Evolutionary conservation across 495 filamentous ascomycete genomes (phyloP).

Genomic region (Penicillium goetzii): DNA sequence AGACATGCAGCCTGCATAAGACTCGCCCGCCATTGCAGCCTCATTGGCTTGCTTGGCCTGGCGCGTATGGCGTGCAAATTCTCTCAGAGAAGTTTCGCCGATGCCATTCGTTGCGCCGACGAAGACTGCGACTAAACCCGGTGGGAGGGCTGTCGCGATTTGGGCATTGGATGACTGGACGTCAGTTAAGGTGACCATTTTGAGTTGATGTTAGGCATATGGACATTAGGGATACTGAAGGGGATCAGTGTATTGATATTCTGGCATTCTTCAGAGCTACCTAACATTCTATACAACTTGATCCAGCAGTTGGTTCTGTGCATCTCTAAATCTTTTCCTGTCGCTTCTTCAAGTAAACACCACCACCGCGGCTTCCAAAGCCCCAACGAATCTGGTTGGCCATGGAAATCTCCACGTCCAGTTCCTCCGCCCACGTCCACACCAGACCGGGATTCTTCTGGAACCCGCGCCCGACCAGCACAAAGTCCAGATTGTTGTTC

Average conservation of each 20-base stretch:
- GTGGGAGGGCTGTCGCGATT: constrained; percentile 42
- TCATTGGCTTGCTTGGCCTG: too few species aligned
- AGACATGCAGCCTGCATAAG: too few species aligned
- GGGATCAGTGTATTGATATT: background rate
- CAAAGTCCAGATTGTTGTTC: constrained; percentile 60
- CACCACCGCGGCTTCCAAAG: constrained; percentile 32
- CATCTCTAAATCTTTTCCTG: constrained; percentile 23
- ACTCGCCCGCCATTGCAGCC: too few species aligned
- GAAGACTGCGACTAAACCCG: constrained; percentile 57
- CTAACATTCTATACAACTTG: background rate
- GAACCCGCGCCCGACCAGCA: constrained; percentile 65
- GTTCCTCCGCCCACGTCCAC: constrained; percentile 69
- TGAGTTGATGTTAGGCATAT: background rate
- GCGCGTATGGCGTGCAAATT: constrained; percentile 52
- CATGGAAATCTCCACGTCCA: constrained; percentile 62
- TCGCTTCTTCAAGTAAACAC: constrained; percentile 29
- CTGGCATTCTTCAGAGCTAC: background rate
- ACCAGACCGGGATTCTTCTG: constrained; percentile 71
- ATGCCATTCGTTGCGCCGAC: constrained; percentile 67
- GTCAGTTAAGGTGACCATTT: constrained; percentile 43
- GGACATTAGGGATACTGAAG: background rate
- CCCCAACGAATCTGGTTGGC: constrained; percentile 72
- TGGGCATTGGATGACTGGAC: constrained; percentile 43
- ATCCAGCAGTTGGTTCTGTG: too few species aligned
- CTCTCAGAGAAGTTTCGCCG: constrained; percentile 56